Evolutionary conservation across 2,329 filamentous ascomycete genomes (phyloP).

Genomic region (Cordyceps javanica): DNA sequence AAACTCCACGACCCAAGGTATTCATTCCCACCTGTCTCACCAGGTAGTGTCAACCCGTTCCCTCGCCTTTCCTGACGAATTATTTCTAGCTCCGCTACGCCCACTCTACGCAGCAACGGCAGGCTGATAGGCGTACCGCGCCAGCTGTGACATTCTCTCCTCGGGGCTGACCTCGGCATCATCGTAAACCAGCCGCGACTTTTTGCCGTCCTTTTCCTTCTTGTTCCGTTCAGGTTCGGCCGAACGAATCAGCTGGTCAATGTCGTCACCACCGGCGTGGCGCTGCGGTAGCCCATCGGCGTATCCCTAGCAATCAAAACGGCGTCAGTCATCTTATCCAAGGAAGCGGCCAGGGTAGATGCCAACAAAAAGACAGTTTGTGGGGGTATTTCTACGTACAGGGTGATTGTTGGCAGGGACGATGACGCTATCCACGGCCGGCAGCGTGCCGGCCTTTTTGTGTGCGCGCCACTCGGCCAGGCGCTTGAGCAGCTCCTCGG

Average conservation of each 20-base stretch:
- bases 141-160: constrained; percentile 77
- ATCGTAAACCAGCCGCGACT: constrained; percentile 70
- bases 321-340: background rate
- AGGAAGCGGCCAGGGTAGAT: too few species aligned
- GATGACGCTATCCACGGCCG: constrained; percentile 28
- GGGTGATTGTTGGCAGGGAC: background rate
- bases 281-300: constrained; percentile 28
- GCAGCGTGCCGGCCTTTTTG: constrained; percentile 49
- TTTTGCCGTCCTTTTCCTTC: constrained; percentile 64
- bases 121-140: constrained; percentile 61
- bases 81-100: background rate
- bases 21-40: background rate
- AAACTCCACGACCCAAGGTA: constrained; percentile 8
- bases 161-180: constrained; percentile 77
- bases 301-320: background rate
- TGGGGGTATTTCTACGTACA: too few species aligned
- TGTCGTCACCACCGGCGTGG: constrained; percentile 46
- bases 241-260: constrained; percentile 59
- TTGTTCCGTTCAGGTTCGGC: constrained; percentile 53
- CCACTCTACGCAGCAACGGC: constrained; percentile 18
- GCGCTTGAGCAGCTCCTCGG: constrained; percentile 73
- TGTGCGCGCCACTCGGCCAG: constrained; percentile 71
- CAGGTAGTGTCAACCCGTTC: background rate
- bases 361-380: background rate
- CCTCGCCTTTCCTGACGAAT: background rate